phyloP scores from a whole-genome alignment of 2,329 filamentous ascomycete species.

The Pseudogymnoascus verrucosus region DNA sequence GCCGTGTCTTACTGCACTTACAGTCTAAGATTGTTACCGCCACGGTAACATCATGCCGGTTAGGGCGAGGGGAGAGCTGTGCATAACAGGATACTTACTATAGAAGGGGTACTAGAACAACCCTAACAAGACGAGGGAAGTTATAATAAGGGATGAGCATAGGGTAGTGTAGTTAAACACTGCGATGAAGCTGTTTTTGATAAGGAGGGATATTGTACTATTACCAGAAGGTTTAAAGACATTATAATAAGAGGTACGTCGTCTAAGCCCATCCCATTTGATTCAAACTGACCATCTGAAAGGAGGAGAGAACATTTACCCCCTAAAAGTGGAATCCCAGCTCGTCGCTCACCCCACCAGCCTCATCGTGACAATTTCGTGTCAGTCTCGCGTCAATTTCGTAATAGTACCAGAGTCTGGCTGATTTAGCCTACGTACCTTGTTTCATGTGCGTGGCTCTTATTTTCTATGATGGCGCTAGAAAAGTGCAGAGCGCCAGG shows the following conservation, averaged over 20 bases:
- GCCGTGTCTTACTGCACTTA: too few relatives aligned
- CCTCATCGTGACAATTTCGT: too few relatives aligned
- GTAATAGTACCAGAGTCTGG: too few relatives aligned
- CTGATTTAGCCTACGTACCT: too few relatives aligned
- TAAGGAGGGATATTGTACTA: constrained; percentile 59
- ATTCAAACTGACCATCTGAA: neutral
- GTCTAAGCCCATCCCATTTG: neutral
- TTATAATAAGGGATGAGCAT: constrained; percentile 44
- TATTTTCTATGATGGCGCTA: too few relatives aligned
- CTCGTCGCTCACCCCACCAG: constrained; percentile 52
- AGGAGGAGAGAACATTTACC: constrained; percentile 68
- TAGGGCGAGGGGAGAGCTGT: constrained; percentile 64
- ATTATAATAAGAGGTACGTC: constrained; percentile 63
- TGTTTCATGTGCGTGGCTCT: too few relatives aligned
- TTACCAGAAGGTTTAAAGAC: constrained; percentile 71
- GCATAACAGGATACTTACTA: constrained; percentile 70
- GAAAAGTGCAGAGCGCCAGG: too few relatives aligned
- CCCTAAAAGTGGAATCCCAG: constrained; percentile 67
- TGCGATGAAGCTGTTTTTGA: constrained; percentile 62
- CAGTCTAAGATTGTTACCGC: constrained; percentile 67
- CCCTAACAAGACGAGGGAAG: constrained; percentile 61
- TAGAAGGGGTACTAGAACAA: constrained; percentile 63
- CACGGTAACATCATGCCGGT: constrained; percentile 58
- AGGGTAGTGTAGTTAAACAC: constrained; percentile 56
- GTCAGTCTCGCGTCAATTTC: too few relatives aligned